Base-by-base conservation (phyloP, 1,284 basidiomycete species). In the Apiotrichum montevideense region DNA sequence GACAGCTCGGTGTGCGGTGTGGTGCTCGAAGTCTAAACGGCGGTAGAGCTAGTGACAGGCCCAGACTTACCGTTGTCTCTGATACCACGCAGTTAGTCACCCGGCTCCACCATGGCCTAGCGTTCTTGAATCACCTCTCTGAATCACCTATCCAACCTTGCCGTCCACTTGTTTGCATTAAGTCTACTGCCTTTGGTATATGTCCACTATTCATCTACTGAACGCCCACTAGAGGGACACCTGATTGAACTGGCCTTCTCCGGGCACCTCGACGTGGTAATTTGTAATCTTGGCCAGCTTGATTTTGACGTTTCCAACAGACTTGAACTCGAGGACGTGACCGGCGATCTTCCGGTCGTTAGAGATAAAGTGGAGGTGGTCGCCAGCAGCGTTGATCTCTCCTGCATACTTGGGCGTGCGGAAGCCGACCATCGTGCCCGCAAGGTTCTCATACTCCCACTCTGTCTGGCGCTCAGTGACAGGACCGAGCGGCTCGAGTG, bases 351-450 rank as follows among this genome's bases (percentile, higher is more conserved):
- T n/a, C 34, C 55, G 55, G 51, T 56, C 51, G 21, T 33, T 39
- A 4, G 50, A 47, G 40, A 56, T 48, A 37, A 56, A 56, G 45
- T 56, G 55, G 13, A 56, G 55, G 55, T 56, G 55, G 55, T 56
- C 55, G 21, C 55, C 55, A 13, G 50, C 55, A n/a, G 55, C 55
- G 40, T 56, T 56, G 34, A 56, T 43, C 44, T 47, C 33, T 4
- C 39, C 55, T 1, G 55, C 55, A 41, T 56, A 56, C 46, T 48
- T 32, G 34, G 55, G 55, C 46, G 50, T 52, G 55, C 51, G 55
- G 55, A 56, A 56, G 5, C 55, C 55, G 46, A 56, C 55, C 40
- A 56, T 43, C 33, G 49, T 56, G 15, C 55, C 55, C 15, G 6
- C n/a, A 33, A 56, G 29, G 40, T 52, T 48, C 4, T 8, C n/a